These are phyloP conservation scores for Linaria vulgaris DNA, from an alignment of 257 asterid species.

Conservation along the genomic window DNA sequence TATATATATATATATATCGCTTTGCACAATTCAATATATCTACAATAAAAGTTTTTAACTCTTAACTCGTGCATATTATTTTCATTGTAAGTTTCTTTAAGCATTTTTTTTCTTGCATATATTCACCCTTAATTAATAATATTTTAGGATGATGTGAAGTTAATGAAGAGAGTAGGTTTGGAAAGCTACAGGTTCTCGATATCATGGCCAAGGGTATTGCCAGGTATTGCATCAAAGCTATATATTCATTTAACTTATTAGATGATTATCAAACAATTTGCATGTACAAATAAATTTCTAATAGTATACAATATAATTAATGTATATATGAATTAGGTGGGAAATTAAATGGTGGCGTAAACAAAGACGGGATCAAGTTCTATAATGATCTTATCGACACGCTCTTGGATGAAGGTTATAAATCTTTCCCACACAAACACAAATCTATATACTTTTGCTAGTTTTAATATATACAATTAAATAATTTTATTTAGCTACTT, in stretches of 20 bases:
- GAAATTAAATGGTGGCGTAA: conserved; percentile 23
- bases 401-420: conserved; percentile 26
- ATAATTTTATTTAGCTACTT: too few species aligned
- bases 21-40: too few species aligned
- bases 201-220: conserved; percentile 31
- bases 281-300: background rate
- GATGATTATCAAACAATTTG: background rate
- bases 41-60: too few species aligned
- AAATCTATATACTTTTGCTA: background rate
- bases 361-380: conserved; percentile 20
- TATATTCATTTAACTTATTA: background rate
- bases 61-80: too few species aligned
- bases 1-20: too few species aligned
- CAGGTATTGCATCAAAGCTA: conserved; percentile 13
- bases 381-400: conserved; percentile 32
- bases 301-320: background rate
- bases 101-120: too few species aligned
- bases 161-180: conserved; percentile 17
- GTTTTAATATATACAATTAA: background rate
- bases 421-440: too few species aligned
- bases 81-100: too few species aligned
- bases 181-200: conserved; percentile 26
- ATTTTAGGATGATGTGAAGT: conserved; percentile 19
- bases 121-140: too few species aligned
- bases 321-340: conserved; percentile 28